Percentiles rank a stretch among this genome's conserved stretches.
phyloP scores from a whole-genome alignment of 108 stramenopile species.

The Skeletonema grethae region DNA sequence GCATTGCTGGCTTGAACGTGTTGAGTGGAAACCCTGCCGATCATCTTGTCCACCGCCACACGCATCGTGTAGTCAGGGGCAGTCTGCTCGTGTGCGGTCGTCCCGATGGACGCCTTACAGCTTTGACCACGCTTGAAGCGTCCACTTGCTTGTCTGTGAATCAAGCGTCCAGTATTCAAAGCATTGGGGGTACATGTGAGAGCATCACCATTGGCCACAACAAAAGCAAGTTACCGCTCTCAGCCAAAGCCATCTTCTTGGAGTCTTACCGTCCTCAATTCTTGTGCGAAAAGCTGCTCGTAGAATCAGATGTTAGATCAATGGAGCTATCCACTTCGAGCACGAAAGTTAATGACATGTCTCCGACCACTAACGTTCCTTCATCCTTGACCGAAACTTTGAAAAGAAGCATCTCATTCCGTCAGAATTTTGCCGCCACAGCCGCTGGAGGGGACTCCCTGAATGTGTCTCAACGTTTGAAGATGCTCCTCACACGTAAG shows the following conservation, averaged over 20 bases:
- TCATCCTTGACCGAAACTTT: no score
- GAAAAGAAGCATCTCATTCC: no score
- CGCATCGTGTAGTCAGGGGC: no score
- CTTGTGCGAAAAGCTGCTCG: conserved; percentile 60
- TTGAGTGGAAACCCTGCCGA: no score
- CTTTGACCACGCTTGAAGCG: conserved; percentile 45
- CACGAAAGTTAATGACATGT: conserved; percentile 12
- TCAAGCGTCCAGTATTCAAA: conserved; percentile 79
- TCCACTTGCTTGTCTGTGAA: conserved; percentile 75
- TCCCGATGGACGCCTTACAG: no score
- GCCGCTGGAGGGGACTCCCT: no score
- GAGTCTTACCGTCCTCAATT: conserved; percentile 59
- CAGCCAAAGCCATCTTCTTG: conserved; percentile 51
- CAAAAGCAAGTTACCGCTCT: conserved; percentile 52
- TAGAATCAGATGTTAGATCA: conserved; percentile 15
- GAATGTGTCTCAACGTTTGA: not conserved
- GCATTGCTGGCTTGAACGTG: no score
- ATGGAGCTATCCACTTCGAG: no score
- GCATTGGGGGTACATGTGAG: conserved; percentile 69
- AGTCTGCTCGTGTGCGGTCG: no score
- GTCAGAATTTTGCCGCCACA: no score
- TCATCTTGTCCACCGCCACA: no score
- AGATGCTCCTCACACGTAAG: not conserved
- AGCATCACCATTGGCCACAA: conserved; percentile 88
- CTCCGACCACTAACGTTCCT: not conserved